Conservation (phyloP, 441 rosid species). For the Pelargonium myrrhifolium region DNA sequence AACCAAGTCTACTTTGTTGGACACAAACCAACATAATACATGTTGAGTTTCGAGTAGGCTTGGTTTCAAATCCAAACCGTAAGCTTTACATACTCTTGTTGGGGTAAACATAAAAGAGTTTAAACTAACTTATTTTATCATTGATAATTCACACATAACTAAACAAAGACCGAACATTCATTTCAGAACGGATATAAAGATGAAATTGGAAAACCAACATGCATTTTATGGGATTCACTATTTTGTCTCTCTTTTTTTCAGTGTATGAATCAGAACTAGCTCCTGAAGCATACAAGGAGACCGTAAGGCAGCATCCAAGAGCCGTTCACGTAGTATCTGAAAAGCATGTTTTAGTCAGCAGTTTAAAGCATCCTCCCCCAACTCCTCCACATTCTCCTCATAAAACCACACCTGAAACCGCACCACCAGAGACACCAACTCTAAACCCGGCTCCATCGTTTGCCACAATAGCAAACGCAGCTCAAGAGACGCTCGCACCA, state of each 20-base stretch:
- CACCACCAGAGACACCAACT: slow-evolving; percentile 9
- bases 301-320: slow-evolving; percentile 60
- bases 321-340: slow-evolving; percentile 42
- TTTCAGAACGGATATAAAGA: not conserved
- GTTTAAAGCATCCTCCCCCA: slow-evolving; percentile 9
- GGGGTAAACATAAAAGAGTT: no score
- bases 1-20: not conserved
- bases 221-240: not conserved
- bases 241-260: slow-evolving; percentile 24
- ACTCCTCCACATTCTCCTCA: slow-evolving; percentile 20
- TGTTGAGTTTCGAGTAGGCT: no score
- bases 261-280: slow-evolving; percentile 92
- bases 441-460: no score
- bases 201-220: not conserved
- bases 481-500: slow-evolving; percentile 37
- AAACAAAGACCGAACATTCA: no score
- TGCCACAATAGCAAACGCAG: no score
- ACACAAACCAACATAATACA: no score
- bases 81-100: no score
- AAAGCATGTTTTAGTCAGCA: slow-evolving; percentile 38
- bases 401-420: slow-evolving; percentile 32
- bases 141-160: no score
- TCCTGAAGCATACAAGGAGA: slow-evolving; percentile 47
- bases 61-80: no score
- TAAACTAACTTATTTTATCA: no score